Evolutionary conservation across 768 basidiomycete species (phyloP).

Genomic region (Vishniacozyma victoriae): DNA sequence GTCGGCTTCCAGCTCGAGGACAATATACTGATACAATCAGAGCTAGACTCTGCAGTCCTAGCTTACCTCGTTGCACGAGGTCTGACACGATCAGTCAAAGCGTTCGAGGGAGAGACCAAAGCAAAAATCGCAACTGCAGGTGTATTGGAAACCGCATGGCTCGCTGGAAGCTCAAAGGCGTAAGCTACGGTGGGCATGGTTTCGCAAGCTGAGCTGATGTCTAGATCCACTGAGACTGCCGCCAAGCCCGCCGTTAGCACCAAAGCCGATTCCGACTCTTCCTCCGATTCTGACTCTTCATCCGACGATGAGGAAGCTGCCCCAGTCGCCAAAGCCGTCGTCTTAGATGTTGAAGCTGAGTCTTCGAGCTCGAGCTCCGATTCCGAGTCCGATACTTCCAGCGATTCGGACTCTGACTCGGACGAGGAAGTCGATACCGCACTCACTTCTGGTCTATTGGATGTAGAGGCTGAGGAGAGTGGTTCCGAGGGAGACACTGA

Average conservation of each 20-base stretch:
- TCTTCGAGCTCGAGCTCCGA: slow-evolving; percentile 16
- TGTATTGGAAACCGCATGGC: neutral
- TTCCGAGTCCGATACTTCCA: slow-evolving; percentile 5
- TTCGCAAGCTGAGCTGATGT: too few relatives aligned
- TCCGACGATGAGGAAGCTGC: slow-evolving; percentile 7
- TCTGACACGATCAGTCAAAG: slow-evolving; percentile 35
- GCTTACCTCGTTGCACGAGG: slow-evolving; percentile 39
- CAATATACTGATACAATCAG: slow-evolving; percentile 14
- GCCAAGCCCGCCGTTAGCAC: slow-evolving; percentile 5
- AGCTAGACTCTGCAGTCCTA: slow-evolving; percentile 41
- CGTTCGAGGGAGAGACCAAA: slow-evolving; percentile 37
- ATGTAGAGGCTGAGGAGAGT: slow-evolving; percentile 20
- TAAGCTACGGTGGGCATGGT: slow-evolving; percentile 16
- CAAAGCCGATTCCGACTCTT: slow-evolving; percentile 22
- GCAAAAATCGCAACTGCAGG: too few relatives aligned
- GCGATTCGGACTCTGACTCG: slow-evolving; percentile 10
- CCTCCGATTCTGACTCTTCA: slow-evolving; percentile 18
- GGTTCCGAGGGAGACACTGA: slow-evolving; percentile 3
- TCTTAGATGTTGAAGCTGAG: too few relatives aligned
- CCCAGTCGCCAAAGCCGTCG: slow-evolving; percentile 19
- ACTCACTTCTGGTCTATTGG: slow-evolving; percentile 15
- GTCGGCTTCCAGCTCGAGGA: neutral
- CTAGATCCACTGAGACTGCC: neutral
- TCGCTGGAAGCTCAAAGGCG: slow-evolving; percentile 17
- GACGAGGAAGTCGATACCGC: slow-evolving; percentile 6